Conservation (phyloP, 306 rosid genomes). For the Lablab purpureus region DNA sequence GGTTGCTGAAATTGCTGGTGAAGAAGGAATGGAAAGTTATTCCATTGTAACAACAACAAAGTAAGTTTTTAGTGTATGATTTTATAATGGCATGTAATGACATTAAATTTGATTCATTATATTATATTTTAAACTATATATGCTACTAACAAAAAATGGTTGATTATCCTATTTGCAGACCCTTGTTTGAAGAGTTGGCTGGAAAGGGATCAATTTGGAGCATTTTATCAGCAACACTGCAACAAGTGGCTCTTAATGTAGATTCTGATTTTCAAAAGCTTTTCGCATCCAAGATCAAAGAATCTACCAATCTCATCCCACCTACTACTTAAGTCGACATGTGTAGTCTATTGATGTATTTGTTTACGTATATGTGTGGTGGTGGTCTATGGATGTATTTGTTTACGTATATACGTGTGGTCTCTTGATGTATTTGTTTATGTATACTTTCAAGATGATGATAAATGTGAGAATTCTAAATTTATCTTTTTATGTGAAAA, state of each 20-base stretch:
- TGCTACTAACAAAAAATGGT: neutral
- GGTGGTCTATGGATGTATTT: too few relatives aligned
- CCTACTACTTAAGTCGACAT: neutral
- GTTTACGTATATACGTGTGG: too few relatives aligned
- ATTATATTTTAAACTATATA: neutral
- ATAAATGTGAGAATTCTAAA: neutral
- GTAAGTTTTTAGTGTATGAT: constrained; percentile 43
- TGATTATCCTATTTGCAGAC: constrained; percentile 49
- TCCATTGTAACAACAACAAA: constrained; percentile 49
- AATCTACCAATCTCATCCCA: constrained; percentile 34
- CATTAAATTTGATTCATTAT: neutral
- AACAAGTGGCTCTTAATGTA: constrained; percentile 56
- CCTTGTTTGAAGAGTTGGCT: constrained; percentile 57
- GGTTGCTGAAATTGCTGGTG: constrained; percentile 60
- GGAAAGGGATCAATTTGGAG: constrained; percentile 54
- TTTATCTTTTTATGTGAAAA: neutral
- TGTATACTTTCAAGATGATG: neutral
- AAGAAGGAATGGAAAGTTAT: constrained; percentile 58
- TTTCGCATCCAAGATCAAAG: constrained; percentile 48
- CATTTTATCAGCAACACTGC: constrained; percentile 54
- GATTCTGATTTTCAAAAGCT: constrained; percentile 54
- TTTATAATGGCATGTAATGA: neutral
- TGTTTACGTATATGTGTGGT: too few relatives aligned
- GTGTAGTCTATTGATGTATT: neutral
- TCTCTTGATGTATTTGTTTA: too few relatives aligned